Evolutionary conservation across 257 asterid species (phyloP).

Genomic region (Nicotiana undulata): DNA sequence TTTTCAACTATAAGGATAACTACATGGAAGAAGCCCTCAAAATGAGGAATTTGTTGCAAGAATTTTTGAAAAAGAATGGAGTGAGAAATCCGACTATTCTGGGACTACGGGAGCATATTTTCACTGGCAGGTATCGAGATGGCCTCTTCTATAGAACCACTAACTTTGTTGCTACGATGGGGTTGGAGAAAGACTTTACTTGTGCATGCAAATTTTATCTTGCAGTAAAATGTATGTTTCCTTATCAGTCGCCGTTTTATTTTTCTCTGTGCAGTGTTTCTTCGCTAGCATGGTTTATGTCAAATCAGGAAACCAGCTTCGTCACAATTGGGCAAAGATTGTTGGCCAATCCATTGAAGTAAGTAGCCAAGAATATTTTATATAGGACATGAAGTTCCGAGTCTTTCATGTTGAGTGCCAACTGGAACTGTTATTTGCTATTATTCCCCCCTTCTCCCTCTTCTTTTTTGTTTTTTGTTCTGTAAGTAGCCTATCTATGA

Average conservation of each 20-base stretch:
- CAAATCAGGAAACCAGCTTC: slow-evolving; percentile 84
- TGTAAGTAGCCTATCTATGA: not conserved
- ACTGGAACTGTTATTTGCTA: slow-evolving; percentile 7
- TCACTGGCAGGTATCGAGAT: slow-evolving; percentile 75
- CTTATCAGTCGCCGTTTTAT: not conserved
- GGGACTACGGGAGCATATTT: slow-evolving; percentile 94
- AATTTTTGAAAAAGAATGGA: slow-evolving; percentile 74
- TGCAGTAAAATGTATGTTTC: not conserved
- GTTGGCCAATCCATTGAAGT: slow-evolving; percentile 94
- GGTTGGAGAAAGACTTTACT: not conserved
- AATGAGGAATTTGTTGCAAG: slow-evolving; percentile 92
- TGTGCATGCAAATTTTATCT: not conserved
- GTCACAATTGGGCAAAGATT: slow-evolving; percentile 96
- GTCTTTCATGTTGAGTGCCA: slow-evolving; percentile 10
- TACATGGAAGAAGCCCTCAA: slow-evolving; percentile 97
- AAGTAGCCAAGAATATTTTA: slow-evolving; percentile 28
- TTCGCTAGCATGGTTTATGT: slow-evolving; percentile 98
- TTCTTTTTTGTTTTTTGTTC: not conserved
- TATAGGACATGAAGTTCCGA: slow-evolving; percentile 2
- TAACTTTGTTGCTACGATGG: not conserved
- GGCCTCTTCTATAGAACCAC: not conserved
- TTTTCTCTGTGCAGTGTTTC: slow-evolving; percentile 63
- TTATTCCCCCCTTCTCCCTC: not conserved
- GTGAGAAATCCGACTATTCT: slow-evolving; percentile 89
- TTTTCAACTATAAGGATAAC: slow-evolving; percentile 54